Evolutionary conservation across 257 asterid genomes (phyloP).

Genomic region (Plantago major): DNA sequence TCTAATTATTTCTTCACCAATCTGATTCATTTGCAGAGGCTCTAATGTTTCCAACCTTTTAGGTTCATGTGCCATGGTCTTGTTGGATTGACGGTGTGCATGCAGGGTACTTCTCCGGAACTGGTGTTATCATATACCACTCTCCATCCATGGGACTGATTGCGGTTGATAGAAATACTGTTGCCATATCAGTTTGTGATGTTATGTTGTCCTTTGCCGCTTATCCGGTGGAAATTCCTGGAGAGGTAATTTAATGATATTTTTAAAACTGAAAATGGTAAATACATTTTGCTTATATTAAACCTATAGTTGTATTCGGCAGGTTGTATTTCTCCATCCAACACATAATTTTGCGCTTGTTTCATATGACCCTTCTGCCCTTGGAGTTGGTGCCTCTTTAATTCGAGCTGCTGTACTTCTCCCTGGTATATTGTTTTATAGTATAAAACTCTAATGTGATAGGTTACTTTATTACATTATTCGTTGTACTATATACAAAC

Average conservation of each 20-base stretch:
- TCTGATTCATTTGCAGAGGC: slow-evolving; percentile 8
- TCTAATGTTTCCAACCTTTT: slow-evolving; percentile 21
- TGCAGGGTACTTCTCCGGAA: slow-evolving; percentile 90
- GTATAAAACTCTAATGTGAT: too few relatives aligned
- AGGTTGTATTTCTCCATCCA: slow-evolving; percentile 98
- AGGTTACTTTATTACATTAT: background rate
- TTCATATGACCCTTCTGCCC: slow-evolving; percentile 85
- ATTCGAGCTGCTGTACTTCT: slow-evolving; percentile 97
- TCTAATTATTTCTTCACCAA: background rate
- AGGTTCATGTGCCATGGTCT: slow-evolving; percentile 98
- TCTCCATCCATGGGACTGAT: slow-evolving; percentile 85
- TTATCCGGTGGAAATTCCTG: slow-evolving; percentile 94
- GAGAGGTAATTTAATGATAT: slow-evolving; percentile 38
- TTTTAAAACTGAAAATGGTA: background rate
- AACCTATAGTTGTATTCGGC: slow-evolving; percentile 19
- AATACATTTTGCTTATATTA: background rate
- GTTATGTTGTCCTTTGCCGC: slow-evolving; percentile 98
- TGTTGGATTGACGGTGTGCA: slow-evolving; percentile 99
- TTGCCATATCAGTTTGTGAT: slow-evolving; percentile 88
- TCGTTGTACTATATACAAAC: background rate
- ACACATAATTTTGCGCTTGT: slow-evolving; percentile 95
- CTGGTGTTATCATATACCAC: slow-evolving; percentile 83
- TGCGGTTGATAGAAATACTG: slow-evolving; percentile 93
- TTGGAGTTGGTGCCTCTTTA: slow-evolving; percentile 80
- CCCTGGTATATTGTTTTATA: slow-evolving; percentile 64